Percentiles rank a stretch among this genome's conserved stretches.
These are phyloP conservation scores for Claviceps purpurea DNA, from an alignment of 2,329 filamentous ascomycete species.

Conservation along the genomic window DNA sequence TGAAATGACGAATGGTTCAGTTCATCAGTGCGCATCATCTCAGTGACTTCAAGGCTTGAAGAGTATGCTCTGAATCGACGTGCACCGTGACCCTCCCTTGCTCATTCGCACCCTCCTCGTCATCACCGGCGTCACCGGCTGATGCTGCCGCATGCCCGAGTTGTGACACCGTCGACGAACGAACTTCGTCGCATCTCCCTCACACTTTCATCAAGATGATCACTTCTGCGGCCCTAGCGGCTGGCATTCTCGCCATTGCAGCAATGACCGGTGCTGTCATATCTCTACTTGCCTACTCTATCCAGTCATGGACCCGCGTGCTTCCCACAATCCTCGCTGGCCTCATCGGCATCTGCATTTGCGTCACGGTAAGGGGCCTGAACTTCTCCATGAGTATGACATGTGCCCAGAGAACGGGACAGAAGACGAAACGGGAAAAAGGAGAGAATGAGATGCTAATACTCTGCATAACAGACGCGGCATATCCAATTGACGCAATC, in stretches of 20 bases:
- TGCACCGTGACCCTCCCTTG: background rate
- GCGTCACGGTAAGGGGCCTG: constrained; percentile 16
- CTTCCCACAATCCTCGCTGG: constrained; percentile 9
- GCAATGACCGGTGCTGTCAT: background rate
- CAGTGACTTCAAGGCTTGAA: background rate
- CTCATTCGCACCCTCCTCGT: background rate
- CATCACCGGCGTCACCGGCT: background rate
- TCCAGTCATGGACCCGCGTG: constrained; percentile 1
- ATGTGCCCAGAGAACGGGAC: background rate
- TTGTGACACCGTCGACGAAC: background rate
- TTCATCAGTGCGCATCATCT: background rate
- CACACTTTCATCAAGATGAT: background rate
- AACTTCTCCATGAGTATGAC: background rate
- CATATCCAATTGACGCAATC: constrained; percentile 16
- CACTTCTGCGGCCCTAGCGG: background rate
- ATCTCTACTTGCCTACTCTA: background rate
- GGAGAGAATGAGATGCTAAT: background rate
- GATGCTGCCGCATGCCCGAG: background rate
- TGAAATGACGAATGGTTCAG: background rate
- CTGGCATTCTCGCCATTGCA: background rate
- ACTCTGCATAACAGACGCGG: constrained; percentile 12
- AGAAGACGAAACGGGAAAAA: background rate
- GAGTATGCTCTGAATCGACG: background rate
- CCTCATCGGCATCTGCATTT: constrained; percentile 13
- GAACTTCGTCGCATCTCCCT: background rate